These are phyloP conservation scores for Anastatica hierochuntica DNA, from an alignment of 345 rosid genomes.

Conservation along the genomic window DNA sequence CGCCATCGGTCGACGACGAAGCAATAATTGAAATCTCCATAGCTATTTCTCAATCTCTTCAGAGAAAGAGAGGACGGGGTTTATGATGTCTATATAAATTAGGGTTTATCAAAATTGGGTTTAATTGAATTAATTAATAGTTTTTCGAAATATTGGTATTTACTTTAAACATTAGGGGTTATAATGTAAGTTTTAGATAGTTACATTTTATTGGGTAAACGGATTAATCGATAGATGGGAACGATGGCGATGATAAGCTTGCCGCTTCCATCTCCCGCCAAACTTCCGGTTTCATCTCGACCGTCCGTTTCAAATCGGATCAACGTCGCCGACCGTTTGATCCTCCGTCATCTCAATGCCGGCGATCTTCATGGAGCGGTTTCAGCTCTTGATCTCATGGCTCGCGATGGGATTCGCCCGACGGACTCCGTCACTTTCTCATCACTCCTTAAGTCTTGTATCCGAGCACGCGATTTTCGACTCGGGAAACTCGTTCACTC, in stretches of 20 bases:
- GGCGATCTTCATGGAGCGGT: slow-evolving; percentile 49
- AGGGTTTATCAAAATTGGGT: neutral
- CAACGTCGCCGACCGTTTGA: slow-evolving; percentile 28
- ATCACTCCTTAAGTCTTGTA: slow-evolving; percentile 65
- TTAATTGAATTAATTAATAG: neutral
- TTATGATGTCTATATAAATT: neutral
- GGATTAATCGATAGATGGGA: too few relatives aligned
- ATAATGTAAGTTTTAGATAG: neutral
- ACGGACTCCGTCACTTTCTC: slow-evolving; percentile 47
- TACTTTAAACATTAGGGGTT: neutral
- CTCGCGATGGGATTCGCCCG: slow-evolving; percentile 29
- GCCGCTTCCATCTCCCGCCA: slow-evolving; percentile 44
- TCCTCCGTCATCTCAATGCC: slow-evolving; percentile 39
- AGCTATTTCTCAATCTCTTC: neutral
- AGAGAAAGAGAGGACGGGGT: neutral
- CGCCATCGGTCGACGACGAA: slow-evolving; percentile 60
- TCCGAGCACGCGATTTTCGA: slow-evolving; percentile 44
- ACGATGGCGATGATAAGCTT: too few relatives aligned
- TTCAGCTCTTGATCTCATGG: slow-evolving; percentile 40
- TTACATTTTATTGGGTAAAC: neutral
- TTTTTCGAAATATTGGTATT: neutral
- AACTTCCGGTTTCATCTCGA: slow-evolving; percentile 16
- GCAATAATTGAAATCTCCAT: slow-evolving; percentile 46
- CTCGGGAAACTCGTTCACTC: slow-evolving; percentile 50
- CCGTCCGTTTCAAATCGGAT: slow-evolving; percentile 25